Evolutionary conservation across 2,329 filamentous ascomycete species (phyloP).

Genomic region (Aspergillus persii): DNA sequence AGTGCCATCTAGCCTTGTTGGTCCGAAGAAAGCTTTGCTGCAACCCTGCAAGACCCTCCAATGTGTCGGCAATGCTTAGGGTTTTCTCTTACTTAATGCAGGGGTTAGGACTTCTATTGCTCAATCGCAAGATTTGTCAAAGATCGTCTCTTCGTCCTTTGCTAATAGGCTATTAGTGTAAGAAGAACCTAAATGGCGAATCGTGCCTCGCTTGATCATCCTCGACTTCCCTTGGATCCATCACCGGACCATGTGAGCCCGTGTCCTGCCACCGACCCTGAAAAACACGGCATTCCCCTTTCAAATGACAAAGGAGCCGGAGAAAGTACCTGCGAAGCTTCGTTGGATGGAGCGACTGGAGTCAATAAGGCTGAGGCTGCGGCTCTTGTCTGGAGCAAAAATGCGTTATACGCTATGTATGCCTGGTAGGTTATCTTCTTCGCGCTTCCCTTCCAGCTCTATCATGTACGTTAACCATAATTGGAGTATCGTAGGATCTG

Average conservation of each 20-base stretch:
- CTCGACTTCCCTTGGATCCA: not conserved
- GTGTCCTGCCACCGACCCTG: not conserved
- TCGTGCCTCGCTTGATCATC: not conserved
- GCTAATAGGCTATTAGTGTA: not conserved
- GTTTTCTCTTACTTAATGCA: not conserved
- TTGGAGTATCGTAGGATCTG: conserved; percentile 39
- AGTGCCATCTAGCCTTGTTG: not conserved
- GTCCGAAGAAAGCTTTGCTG: not conserved
- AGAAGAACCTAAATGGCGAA: not conserved
- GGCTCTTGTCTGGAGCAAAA: conserved; percentile 45
- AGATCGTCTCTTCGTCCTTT: not conserved
- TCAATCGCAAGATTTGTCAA: not conserved
- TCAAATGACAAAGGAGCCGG: not conserved
- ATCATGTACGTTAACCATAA: too few relatives aligned
- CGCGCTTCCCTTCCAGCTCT: too few relatives aligned
- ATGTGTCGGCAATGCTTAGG: not conserved
- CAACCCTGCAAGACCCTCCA: not conserved
- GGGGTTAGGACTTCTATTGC: not conserved
- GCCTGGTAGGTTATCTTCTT: not conserved
- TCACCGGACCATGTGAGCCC: not conserved
- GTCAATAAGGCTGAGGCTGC: conserved; percentile 24
- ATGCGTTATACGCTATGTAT: conserved; percentile 27
- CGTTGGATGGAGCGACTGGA: not conserved
- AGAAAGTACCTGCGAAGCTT: not conserved
- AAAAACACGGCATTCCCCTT: not conserved